These are phyloP conservation scores for Bromus sterilis DNA, from an alignment of 176 grass and related monocot genomes.

Conservation along the genomic window DNA sequence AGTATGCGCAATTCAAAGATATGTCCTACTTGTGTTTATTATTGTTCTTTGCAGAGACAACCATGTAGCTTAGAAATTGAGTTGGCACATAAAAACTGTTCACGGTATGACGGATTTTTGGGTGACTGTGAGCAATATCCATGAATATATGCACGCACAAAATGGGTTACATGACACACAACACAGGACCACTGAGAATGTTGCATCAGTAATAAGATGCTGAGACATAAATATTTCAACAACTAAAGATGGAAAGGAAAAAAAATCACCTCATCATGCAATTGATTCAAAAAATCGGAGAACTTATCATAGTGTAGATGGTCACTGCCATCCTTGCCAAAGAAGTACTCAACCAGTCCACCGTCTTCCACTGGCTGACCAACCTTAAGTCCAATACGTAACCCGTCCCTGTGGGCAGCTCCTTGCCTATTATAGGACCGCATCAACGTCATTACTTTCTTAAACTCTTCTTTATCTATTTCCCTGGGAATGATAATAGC, in stretches of 20 bases:
- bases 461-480: conserved; percentile 96
- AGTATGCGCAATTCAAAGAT: neutral
- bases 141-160: neutral
- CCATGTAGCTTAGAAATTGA: neutral
- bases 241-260: neutral
- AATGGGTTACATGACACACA: neutral
- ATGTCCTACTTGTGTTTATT: neutral
- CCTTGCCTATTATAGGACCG: conserved; percentile 89
- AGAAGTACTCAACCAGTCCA: conserved; percentile 85
- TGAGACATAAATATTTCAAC: neutral
- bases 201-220: neutral
- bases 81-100: neutral
- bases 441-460: conserved; percentile 96
- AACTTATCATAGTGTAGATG: conserved; percentile 79
- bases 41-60: neutral
- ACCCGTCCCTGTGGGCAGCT: conserved; percentile 70
- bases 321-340: conserved; percentile 78
- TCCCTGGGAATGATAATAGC: conserved; percentile 50
- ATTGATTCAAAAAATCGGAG: conserved; percentile 65
- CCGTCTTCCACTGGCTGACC: conserved; percentile 61
- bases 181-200: neutral
- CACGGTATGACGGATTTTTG: neutral
- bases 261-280: conserved; percentile 78
- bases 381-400: conserved; percentile 70
- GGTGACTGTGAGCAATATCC: neutral